Conservation (phyloP, 768 basidiomycete species). For the Leucogyrophana mollusca region DNA sequence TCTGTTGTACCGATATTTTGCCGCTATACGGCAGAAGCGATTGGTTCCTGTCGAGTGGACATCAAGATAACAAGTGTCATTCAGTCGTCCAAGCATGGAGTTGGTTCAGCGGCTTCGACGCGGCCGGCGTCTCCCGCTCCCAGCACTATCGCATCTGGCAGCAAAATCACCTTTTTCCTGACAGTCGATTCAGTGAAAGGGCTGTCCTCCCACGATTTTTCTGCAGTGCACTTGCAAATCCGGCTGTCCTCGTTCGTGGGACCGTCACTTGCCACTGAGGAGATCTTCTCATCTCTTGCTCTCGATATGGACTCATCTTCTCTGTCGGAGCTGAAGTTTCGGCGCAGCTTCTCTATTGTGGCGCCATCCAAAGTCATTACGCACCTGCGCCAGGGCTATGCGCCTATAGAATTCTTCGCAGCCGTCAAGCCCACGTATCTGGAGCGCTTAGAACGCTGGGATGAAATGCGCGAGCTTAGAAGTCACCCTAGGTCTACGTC, state of each 20-base stretch:
- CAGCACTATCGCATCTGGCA: constrained; percentile 64
- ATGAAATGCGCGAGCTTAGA: constrained; percentile 84
- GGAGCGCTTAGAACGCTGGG: constrained; percentile 90
- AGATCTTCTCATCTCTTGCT: constrained; percentile 74
- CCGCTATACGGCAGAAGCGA: constrained; percentile 91
- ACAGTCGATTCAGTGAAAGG: constrained; percentile 88
- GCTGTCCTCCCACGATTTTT: constrained; percentile 86
- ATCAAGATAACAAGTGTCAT: constrained; percentile 78
- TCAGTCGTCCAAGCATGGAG: constrained; percentile 52
- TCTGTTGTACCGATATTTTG: constrained; percentile 89
- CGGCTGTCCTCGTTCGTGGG: constrained; percentile 88
- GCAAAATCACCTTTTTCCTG: constrained; percentile 82
- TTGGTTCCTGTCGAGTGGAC: constrained; percentile 89
- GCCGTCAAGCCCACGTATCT: constrained; percentile 78
- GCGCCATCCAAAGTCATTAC: constrained; percentile 70
- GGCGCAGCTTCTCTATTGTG: constrained; percentile 77
- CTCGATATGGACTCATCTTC: constrained; percentile 73
- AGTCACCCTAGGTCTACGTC: constrained; percentile 38
- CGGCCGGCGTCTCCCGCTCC: constrained; percentile 76
- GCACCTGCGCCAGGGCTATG: constrained; percentile 75
- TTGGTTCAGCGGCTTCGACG: constrained; percentile 64
- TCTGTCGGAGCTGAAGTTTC: constrained; percentile 79
- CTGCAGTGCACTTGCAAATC: constrained; percentile 81
- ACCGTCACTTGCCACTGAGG: constrained; percentile 64
- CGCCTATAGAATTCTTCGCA: constrained; percentile 90